Evolutionary conservation across 805 yeast genomes (phyloP), one percentile per base, ranked within the genome.

Genomic region (Candida peoriensis): DNA sequence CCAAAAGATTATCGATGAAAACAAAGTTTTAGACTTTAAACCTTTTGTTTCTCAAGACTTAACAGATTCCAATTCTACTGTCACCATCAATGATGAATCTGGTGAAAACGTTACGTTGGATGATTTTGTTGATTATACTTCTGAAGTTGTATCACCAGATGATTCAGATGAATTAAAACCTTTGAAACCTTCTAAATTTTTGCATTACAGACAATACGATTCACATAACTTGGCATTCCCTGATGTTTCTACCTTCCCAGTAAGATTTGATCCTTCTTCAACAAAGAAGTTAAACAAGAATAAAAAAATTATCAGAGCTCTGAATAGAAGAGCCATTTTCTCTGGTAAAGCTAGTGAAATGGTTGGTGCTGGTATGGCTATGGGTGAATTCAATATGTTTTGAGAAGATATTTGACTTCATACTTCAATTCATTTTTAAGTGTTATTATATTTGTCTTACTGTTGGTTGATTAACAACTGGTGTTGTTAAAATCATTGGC

Each of bases 161-260:
- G 49, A 44, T 20, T 23, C 32, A 10, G 36, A 39, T 15, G 12
- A 17, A 7, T 17, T 13, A 13, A 34, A 19, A 24, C 17, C 24
- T 27, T 38, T 41, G 27, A 29, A 38, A 28, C 16, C 37, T 6
- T 14, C 31, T 6, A 50, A 42, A 34, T 42, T 39, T 28, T 35
- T 52, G 22, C 52, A 48, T 17, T 51, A 51, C 23, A 52, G 57
- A 44, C 55, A 50, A 20, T 47, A 53, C 31, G 57, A 53, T 24
- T 48, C 41, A 24, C 57, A 53, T 37, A 53, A 53, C 30, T 26
- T 53, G 27, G 57, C 57, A 8, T 53, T 53, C 32, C 49, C 55
- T 12, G 57, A 52, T 25, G 52, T 50, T 17, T 45, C 54, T 13
- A 46, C 54, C 3, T 52, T 51, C 46, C 57, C 57, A 21, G 27